phyloP scores from a whole-genome alignment of 129 eudicot species.

The Flaveria ramosissima region DNA sequence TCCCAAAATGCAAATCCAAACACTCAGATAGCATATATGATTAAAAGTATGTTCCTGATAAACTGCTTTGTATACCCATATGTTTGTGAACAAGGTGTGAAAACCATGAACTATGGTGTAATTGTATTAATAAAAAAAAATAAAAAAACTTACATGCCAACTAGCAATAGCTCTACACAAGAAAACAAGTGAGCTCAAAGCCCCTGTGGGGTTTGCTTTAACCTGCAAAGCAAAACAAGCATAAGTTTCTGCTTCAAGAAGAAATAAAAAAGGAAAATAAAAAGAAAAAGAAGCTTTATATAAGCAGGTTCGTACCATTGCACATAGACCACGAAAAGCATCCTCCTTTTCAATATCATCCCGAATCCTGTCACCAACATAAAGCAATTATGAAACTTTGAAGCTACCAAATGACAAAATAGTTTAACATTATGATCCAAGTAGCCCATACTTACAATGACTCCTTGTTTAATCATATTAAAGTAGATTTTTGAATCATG shows the following conservation, averaged over 20 bases:
- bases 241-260: slow-evolving; percentile 17
- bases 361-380: slow-evolving; percentile 70
- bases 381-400: not conserved
- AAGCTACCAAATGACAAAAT: not conserved
- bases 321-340: slow-evolving; percentile 95
- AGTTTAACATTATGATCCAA: not conserved
- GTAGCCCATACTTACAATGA: not conserved
- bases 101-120: not conserved
- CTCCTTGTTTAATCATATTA: not conserved
- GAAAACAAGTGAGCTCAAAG: slow-evolving; percentile 77
- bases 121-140: not conserved
- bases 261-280: not conserved
- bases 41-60: not conserved
- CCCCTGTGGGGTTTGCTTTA: slow-evolving; percentile 84
- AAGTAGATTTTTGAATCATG: not conserved
- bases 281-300: not conserved
- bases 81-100: not conserved
- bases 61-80: not conserved
- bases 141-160: slow-evolving; percentile 71
- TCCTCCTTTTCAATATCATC: slow-evolving; percentile 96
- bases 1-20: not conserved
- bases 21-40: not conserved
- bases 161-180: slow-evolving; percentile 96
- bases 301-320: slow-evolving; percentile 53
- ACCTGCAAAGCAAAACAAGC: slow-evolving; percentile 56